Conservation (phyloP, 2,329 filamentous ascomycete species). For the Ramularia collo-cygni region DNA sequence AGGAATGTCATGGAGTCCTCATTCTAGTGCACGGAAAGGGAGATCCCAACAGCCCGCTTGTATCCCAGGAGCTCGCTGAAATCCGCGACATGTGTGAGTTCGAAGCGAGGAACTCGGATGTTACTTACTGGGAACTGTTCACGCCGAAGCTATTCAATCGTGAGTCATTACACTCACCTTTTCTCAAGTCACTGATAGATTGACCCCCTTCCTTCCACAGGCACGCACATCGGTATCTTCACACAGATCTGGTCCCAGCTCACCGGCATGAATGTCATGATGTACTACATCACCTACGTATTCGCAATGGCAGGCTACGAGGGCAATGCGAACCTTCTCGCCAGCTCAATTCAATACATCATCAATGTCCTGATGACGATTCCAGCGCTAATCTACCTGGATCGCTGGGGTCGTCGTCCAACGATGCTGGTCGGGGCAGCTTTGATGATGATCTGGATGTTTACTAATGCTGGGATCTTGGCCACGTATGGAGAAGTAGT, state of each 20-base stretch:
- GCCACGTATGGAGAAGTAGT: slow-evolving; percentile 48
- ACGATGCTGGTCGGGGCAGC: slow-evolving; percentile 57
- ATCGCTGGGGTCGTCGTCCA: slow-evolving; percentile 56
- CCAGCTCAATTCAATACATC: slow-evolving; percentile 62
- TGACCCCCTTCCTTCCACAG: too few species aligned
- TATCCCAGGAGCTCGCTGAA: slow-evolving; percentile 61
- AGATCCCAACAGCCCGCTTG: slow-evolving; percentile 42
- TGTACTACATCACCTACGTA: slow-evolving; percentile 28
- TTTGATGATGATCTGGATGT: slow-evolving; percentile 51
- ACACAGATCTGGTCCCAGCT: too few species aligned
- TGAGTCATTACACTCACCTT: slow-evolving; percentile 64
- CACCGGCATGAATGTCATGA: background rate
- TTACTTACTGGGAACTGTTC: slow-evolving; percentile 66
- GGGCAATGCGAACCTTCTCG: slow-evolving; percentile 49
- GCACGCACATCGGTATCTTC: too few species aligned
- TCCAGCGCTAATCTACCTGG: slow-evolving; percentile 57
- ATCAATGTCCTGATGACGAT: slow-evolving; percentile 61
- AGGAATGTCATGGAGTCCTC: slow-evolving; percentile 37
- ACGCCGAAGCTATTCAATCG: slow-evolving; percentile 64
- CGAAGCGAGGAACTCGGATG: slow-evolving; percentile 61
- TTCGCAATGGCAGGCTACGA: slow-evolving; percentile 41
- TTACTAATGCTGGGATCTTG: slow-evolving; percentile 56
- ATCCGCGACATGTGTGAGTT: slow-evolving; percentile 64
- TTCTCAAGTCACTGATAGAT: too few species aligned
- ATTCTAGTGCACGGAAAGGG: slow-evolving; percentile 37